Evolutionary conservation across 2,329 filamentous ascomycete genomes (phyloP).

Genomic region (Apiospora aurea): DNA sequence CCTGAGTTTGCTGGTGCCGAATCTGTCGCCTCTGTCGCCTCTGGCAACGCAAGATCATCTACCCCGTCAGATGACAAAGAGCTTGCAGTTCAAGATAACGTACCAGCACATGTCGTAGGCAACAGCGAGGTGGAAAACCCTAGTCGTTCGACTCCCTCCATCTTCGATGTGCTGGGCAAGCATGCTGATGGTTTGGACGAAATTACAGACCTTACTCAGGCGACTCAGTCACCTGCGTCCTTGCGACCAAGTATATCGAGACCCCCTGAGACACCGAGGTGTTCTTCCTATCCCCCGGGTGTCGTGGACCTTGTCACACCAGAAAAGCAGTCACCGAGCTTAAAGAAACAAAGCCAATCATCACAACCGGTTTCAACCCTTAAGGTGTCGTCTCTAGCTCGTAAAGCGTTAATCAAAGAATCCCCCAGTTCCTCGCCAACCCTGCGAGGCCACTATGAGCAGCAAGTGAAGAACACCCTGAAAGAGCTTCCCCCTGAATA

Average conservation of each 20-base stretch:
- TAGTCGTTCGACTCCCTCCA: background rate
- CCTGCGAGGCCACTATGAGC: background rate
- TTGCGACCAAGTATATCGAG: background rate
- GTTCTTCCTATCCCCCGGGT: constrained; percentile 3
- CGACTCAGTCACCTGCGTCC: background rate
- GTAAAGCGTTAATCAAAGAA: background rate
- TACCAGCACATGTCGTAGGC: background rate
- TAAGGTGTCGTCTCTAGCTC: background rate
- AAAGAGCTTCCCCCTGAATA: background rate
- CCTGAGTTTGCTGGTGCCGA: background rate
- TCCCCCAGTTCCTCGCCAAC: background rate
- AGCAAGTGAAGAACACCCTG: background rate
- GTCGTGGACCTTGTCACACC: constrained; percentile 8
- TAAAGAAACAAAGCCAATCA: background rate
- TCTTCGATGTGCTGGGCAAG: background rate
- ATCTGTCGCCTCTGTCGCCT: background rate
- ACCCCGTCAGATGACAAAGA: background rate
- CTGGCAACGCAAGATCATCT: background rate
- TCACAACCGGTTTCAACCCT: background rate
- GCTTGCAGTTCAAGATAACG: background rate
- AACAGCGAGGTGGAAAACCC: background rate
- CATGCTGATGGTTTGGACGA: background rate
- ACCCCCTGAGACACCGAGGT: background rate
- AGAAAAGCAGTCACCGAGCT: background rate
- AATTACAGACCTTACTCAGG: constrained; percentile 22